Conservation (phyloP, 176 grass and related monocot genomes). For the Melocanna baccifera region DNA sequence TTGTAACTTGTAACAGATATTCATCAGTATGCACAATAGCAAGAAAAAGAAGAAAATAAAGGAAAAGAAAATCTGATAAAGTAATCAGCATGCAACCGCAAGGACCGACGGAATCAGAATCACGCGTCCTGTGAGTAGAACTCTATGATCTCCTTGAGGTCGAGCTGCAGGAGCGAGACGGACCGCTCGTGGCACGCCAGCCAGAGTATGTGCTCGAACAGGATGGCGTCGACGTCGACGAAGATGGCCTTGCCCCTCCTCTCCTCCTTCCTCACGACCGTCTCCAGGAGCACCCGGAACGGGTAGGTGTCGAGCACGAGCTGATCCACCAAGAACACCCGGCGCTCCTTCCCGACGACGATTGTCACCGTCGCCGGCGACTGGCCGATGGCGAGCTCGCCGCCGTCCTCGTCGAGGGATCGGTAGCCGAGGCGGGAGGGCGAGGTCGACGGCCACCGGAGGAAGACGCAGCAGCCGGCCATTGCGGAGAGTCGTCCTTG, state of each 20-base stretch:
- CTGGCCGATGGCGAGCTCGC: not conserved
- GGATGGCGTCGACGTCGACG: constrained; percentile 81
- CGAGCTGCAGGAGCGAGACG: constrained; percentile 57
- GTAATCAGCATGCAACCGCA: not conserved
- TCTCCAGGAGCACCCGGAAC: constrained; percentile 81
- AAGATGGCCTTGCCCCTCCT: constrained; percentile 41
- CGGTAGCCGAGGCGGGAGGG: constrained; percentile 62
- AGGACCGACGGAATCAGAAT: not conserved
- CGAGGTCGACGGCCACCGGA: constrained; percentile 56
- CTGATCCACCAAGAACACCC: constrained; percentile 77
- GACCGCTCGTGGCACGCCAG: constrained; percentile 62
- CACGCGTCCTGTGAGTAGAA: constrained; percentile 92
- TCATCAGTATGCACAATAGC: constrained; percentile 33
- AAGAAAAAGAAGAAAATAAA: not conserved
- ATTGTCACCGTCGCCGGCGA: constrained; percentile 52
- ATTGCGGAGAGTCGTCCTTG: constrained; percentile 22
- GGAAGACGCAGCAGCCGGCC: constrained; percentile 86
- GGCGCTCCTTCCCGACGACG: constrained; percentile 88
- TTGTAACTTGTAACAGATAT: not conserved
- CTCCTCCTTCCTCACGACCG: constrained; percentile 46
- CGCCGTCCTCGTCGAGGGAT: constrained; percentile 21
- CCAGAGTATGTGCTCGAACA: constrained; percentile 95
- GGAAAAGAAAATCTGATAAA: not conserved
- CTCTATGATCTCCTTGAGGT: constrained; percentile 96
- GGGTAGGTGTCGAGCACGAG: constrained; percentile 87